A percentile compares a stretch with the other conserved stretches of the same genome.
Conservation (phyloP, 208 protist species). For the Strigomonas galati region DNA sequence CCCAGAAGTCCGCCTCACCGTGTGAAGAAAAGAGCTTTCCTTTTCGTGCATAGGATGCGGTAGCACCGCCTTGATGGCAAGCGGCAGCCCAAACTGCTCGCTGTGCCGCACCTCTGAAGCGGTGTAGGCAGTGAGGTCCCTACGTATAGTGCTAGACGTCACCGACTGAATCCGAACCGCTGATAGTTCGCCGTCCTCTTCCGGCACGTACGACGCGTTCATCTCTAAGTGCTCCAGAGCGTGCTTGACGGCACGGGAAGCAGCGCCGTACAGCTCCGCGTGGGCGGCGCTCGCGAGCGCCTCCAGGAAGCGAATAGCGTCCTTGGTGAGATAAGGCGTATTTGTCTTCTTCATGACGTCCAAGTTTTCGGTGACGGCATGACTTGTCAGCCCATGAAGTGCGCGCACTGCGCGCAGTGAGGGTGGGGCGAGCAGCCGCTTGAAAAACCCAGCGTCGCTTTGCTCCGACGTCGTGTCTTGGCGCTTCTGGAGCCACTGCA, state of each 20-base stretch:
- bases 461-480: neutral
- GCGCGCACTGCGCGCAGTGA: constrained; percentile 40
- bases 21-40: no score
- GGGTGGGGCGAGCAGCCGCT: constrained; percentile 31
- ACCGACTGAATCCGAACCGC: constrained; percentile 35
- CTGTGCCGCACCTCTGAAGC: constrained; percentile 52
- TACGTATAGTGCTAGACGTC: constrained; percentile 24
- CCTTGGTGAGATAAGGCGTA: constrained; percentile 63
- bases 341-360: constrained; percentile 59
- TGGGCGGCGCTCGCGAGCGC: constrained; percentile 61
- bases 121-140: constrained; percentile 27
- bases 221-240: neutral
- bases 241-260: neutral
- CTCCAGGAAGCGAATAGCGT: constrained; percentile 67
- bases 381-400: constrained; percentile 27
- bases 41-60: no score
- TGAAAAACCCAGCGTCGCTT: constrained; percentile 11
- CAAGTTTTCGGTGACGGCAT: constrained; percentile 51
- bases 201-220: neutral
- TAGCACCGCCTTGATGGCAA: no score
- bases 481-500: constrained; percentile 18
- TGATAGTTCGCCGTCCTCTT: neutral
- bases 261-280: constrained; percentile 72
- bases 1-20: no score
- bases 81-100: constrained; percentile 61